Evolutionary conservation across 164 flowering plant genomes (phyloP).

Genomic region (Santalum album): DNA sequence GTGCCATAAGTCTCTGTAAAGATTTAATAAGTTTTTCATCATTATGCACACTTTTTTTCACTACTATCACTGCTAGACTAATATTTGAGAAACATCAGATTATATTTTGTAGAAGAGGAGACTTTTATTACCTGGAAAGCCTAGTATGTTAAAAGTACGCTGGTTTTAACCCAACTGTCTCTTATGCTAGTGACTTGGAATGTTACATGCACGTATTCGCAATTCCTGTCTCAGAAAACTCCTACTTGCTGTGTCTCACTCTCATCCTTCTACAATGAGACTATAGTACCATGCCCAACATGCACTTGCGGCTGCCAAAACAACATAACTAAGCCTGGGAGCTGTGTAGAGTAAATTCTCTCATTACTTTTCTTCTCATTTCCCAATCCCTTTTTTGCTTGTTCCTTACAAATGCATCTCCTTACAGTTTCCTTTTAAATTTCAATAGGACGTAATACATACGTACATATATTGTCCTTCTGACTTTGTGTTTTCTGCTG

Average conservation of each 20-base stretch:
- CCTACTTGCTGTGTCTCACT: conserved; percentile 62
- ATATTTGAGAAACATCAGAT: too few relatives aligned
- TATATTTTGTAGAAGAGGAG: neutral
- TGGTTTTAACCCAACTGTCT: neutral
- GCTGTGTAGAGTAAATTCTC: conserved; percentile 20
- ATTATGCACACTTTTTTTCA: too few relatives aligned
- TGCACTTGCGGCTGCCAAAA: conserved; percentile 57
- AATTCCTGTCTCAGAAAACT: conserved; percentile 33
- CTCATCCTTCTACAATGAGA: conserved; percentile 50
- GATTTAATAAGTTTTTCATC: too few relatives aligned
- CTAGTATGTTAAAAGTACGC: neutral
- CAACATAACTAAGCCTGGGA: conserved; percentile 12
- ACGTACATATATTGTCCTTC: too few relatives aligned
- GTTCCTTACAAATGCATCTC: too few relatives aligned
- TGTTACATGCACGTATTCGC: conserved; percentile 58
- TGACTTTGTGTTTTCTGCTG: too few relatives aligned
- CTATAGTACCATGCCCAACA: conserved; percentile 38
- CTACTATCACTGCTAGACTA: too few relatives aligned
- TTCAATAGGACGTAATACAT: too few relatives aligned
- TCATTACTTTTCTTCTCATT: conserved; percentile 16
- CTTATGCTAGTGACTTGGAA: conserved; percentile 56
- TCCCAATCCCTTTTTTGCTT: neutral
- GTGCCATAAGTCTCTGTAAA: too few relatives aligned
- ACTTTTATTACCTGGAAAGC: neutral
- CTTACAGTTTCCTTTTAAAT: too few relatives aligned